These are phyloP conservation scores for Corinectria fuckeliana DNA, from an alignment of 2,329 filamentous ascomycete species.

Conservation along the genomic window DNA sequence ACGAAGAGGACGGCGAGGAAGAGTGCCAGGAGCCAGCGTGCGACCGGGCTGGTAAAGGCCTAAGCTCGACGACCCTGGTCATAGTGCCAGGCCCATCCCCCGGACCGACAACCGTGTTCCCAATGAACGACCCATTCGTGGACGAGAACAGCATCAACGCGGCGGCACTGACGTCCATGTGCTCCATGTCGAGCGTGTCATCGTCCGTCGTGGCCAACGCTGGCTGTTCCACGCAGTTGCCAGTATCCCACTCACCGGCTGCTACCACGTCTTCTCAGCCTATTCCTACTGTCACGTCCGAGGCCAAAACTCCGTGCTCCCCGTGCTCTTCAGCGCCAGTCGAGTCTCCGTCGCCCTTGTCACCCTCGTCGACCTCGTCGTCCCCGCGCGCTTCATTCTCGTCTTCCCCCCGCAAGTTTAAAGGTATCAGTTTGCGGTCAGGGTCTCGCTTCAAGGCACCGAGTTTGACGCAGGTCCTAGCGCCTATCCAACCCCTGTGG, in stretches of 20 bases:
- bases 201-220: constrained; percentile 35
- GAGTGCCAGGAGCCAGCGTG: constrained; percentile 38
- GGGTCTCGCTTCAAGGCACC: constrained; percentile 31
- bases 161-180: constrained; percentile 29
- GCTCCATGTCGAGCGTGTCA: constrained; percentile 27
- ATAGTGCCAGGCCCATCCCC: constrained; percentile 24
- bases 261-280: constrained; percentile 24
- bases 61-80: constrained; percentile 2
- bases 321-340: constrained; percentile 20
- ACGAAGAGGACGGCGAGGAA: constrained; percentile 50
- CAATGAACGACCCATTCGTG: constrained; percentile 32
- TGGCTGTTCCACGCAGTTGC: constrained; percentile 30
- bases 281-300: constrained; percentile 21
- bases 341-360: constrained; percentile 18
- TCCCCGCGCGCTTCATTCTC: constrained; percentile 35
- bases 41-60: constrained; percentile 8
- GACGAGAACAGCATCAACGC: constrained; percentile 34
- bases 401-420: constrained; percentile 34
- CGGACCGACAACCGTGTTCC: constrained; percentile 20
- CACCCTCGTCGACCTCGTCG: constrained; percentile 21
- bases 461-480: constrained; percentile 38
- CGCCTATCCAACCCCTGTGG: constrained; percentile 35
- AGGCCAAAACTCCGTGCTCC: constrained; percentile 21
- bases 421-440: constrained; percentile 39
- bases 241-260: constrained; percentile 23